phyloP scores from a whole-genome alignment of 2,329 filamentous ascomycete species.

The Tolypocladium inflatum region DNA sequence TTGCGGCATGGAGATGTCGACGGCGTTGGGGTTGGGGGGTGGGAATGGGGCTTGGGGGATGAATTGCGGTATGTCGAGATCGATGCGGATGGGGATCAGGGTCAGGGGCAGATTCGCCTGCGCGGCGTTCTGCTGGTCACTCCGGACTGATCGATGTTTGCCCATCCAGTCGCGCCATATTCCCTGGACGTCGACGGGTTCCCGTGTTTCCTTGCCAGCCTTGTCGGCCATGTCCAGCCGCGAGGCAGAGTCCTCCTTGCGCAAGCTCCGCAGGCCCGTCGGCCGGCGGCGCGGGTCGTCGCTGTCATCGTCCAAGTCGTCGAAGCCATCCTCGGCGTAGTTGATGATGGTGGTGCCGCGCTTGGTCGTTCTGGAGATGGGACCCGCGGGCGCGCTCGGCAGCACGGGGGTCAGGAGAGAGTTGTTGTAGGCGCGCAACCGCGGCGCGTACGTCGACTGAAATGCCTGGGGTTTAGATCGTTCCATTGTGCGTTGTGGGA shows the following conservation, averaged over 20 bases:
- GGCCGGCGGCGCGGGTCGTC: constrained; percentile 69
- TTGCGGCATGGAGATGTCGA: constrained; percentile 65
- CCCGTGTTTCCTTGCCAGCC: constrained; percentile 70
- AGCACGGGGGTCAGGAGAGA: constrained; percentile 80
- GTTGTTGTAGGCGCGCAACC: constrained; percentile 84
- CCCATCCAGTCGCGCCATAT: constrained; percentile 96
- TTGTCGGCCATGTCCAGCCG: constrained; percentile 61
- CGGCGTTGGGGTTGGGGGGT: constrained; percentile 48
- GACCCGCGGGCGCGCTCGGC: constrained; percentile 55
- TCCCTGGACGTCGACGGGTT: constrained; percentile 76
- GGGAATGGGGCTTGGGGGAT: constrained; percentile 57
- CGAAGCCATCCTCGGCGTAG: constrained; percentile 93
- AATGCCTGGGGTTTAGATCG: constrained; percentile 67
- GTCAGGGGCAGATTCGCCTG: constrained; percentile 76
- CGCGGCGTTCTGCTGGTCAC: constrained; percentile 51
- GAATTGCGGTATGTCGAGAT: constrained; percentile 80
- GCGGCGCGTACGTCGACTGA: constrained; percentile 83
- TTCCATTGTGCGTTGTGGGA: constrained; percentile 32
- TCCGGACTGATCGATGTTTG: constrained; percentile 48
- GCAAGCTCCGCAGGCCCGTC: constrained; percentile 74
- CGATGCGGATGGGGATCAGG: constrained; percentile 90
- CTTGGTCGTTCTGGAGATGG: constrained; percentile 80
- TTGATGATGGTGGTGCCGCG: constrained; percentile 94
- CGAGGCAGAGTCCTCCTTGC: constrained; percentile 61
- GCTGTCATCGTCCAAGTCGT: constrained; percentile 65